Evolutionary conservation across 2,329 filamentous ascomycete species (phyloP).

Genomic region (Nannizzia gypsea): DNA sequence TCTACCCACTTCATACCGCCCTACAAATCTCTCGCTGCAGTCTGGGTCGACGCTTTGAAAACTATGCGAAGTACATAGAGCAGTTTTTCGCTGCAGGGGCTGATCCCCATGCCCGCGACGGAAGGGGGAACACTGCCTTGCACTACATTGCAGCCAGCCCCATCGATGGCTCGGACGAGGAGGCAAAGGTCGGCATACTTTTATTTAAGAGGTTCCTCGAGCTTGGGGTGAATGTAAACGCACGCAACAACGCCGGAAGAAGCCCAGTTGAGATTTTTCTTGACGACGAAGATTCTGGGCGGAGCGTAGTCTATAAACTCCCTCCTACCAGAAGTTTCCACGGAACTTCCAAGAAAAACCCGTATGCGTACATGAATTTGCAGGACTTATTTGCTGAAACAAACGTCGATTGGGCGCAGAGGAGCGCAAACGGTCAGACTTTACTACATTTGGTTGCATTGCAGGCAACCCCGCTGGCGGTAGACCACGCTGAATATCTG

Average conservation of each 20-base stretch:
- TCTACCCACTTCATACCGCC: conserved; percentile 9
- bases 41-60: background rate
- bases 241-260: conserved; percentile 4
- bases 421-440: conserved; percentile 6
- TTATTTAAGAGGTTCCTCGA: conserved; percentile 6
- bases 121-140: conserved; percentile 13
- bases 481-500: conserved; percentile 8
- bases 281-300: conserved; percentile 6
- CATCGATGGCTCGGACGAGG: background rate
- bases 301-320: background rate
- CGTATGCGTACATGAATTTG: background rate
- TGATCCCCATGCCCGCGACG: conserved; percentile 11
- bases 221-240: conserved; percentile 8
- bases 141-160: conserved; percentile 13
- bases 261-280: conserved; percentile 7
- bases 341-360: background rate
- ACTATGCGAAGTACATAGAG: conserved; percentile 1
- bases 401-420: conserved; percentile 7
- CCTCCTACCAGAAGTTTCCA: conserved; percentile 7
- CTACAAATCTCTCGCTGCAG: conserved; percentile 5
- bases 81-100: conserved; percentile 8
- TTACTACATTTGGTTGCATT: conserved; percentile 8
- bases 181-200: background rate
- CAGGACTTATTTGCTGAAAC: conserved; percentile 7
- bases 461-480: conserved; percentile 3